Evolutionary conservation across 805 yeast genomes (phyloP), one percentile per base, ranked within the genome.

Genomic region (Schizosaccharomyces osmophilus): DNA sequence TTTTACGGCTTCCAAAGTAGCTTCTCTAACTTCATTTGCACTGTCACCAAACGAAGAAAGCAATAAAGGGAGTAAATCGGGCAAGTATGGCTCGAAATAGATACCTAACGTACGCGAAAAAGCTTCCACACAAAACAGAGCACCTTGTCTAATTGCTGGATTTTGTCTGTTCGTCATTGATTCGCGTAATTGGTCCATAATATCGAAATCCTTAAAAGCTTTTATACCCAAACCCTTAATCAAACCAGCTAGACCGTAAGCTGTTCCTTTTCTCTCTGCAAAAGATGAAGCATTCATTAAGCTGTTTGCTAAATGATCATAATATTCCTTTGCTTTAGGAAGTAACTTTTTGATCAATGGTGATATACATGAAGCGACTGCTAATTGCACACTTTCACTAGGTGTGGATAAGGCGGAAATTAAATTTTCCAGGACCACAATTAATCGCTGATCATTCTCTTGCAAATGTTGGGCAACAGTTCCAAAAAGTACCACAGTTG

Each of bases 161-260:
- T 83, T 83, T 70, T 81, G 85, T 71, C 84, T 85, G 67, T 90
- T 95, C 63, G 90, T 97, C 5, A 94, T 79, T 17, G 95, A 96
- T 55, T 84, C 88, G 5, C 80, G 77, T 64, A 93, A 73, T 55
- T 78, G 78, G 62, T 95, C 78, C 62, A 87, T 81, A 55, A 93
- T 77, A 67, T 87, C 95, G 68, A 79, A 81, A 60, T 84, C 83
- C 11, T 86, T 78, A 61, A 93, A 73, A 0, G 94, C 78, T 63
- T 81, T 77, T 61, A 93, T 81, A 66, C 98, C 98, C 26, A 81
- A 78, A 63, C 99, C 98, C 68, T 86, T 84, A 2, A 85, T 90
- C 57, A 93, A 72, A 64, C 99, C 99, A 26, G 97, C 85, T 66
- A 93, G 78, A 71, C 97, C 98, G 73, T 86, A 88, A 0, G 97